phyloP scores from a whole-genome alignment of 768 basidiomycete species.

The Trametes cubensis region DNA sequence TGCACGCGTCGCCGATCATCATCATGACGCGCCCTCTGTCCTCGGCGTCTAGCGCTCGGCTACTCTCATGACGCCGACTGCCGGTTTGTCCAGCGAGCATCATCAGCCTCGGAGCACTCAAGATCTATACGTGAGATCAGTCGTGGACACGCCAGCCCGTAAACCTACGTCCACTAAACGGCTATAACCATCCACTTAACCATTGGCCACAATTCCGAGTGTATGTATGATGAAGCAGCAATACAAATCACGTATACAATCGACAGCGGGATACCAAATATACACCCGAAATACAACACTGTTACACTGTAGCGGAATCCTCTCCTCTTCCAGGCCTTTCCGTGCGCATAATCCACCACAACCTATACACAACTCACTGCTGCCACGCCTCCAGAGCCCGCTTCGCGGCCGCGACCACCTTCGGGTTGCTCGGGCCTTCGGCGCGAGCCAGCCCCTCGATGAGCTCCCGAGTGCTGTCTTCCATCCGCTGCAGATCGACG shows the following conservation, averaged over 20 bases:
- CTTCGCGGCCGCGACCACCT: slow-evolving; percentile 44
- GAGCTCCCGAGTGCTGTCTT: slow-evolving; percentile 51
- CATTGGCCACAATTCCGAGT: neutral
- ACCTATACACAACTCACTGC: neutral
- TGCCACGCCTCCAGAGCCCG: slow-evolving; percentile 47
- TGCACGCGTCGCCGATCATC: no score
- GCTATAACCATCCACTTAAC: neutral
- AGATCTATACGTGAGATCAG: no score
- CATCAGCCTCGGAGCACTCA: no score
- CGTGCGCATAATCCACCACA: neutral
- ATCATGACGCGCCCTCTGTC: no score
- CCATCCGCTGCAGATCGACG: slow-evolving; percentile 46
- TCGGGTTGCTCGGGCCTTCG: slow-evolving; percentile 36
- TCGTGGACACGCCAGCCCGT: no score
- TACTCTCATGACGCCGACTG: no score
- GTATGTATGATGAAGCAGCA: neutral
- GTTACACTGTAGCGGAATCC: neutral
- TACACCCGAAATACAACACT: slow-evolving; percentile 8
- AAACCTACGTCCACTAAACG: no score
- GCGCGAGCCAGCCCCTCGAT: slow-evolving; percentile 48
- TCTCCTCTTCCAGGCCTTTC: neutral
- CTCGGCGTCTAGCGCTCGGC: no score
- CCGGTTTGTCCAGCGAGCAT: no score
- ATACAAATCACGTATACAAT: neutral
- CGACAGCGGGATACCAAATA: slow-evolving; percentile 1